Evolutionary conservation across 345 rosid genomes (phyloP), one percentile per base, ranked within the genome.

Genomic region (Camelina sativa): DNA sequence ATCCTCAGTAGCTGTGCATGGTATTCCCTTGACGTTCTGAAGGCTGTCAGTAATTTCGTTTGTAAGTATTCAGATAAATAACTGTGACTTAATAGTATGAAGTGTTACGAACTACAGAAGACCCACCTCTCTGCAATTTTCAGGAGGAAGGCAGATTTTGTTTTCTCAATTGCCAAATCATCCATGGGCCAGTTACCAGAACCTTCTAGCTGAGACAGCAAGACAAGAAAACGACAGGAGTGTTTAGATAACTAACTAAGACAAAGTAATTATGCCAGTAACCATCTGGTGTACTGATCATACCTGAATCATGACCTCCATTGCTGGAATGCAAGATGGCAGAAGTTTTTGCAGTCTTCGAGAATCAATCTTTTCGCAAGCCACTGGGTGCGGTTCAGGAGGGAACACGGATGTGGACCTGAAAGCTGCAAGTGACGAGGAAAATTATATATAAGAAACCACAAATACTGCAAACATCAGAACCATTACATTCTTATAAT

Each of bases 171-270:
- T 11, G 93, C 91, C 46, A 85, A 76, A 69, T 86, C 91, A 84
- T 89, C 93, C 90, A 86, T 83, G 30, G 97, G 96, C 98, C 98
- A 94, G 78, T 85, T 90, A 54, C 96, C 98, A 80, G 98, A 94
- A 66, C 98, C 97, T 85, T 91, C 98, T 85, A 91, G 82, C 98
- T 91, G 77, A 25, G 79, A 76, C 55, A 76, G 37, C 68, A 73
- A 80, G 16, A 10, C 28, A 67, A 25, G 8, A 15, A 61, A 53
- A 78, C 5, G 5, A 19, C 52, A 48, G 52, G 11, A 5, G 43
- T 4, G 7, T 12, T 60, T 58, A 52, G 64, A 67, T 52, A 23
- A 59, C 40, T 34, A 43, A 44, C 3, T 4, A 59, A 22, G 61
- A 20, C 11, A n/a, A 28, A 35, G 32, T 47, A 16, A 48, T 11